These are phyloP conservation scores for Penicillium glabrum DNA, from an alignment of 2,329 filamentous ascomycete genomes.

Conservation along the genomic window DNA sequence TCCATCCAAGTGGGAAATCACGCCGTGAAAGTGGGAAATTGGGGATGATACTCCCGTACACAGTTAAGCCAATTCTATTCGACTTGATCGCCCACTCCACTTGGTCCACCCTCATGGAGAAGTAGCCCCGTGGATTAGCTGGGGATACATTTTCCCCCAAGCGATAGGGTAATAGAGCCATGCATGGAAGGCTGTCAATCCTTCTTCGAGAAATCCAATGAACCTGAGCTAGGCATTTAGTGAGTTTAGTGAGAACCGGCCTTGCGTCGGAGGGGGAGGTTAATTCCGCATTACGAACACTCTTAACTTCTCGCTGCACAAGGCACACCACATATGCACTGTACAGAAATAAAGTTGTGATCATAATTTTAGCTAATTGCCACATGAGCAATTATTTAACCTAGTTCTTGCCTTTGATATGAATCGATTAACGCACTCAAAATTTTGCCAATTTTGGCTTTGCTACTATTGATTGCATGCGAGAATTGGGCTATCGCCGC, in stretches of 20 bases:
- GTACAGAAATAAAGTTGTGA: not conserved
- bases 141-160: not conserved
- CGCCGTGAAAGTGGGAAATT: conserved; percentile 14
- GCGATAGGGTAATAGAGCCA: not conserved
- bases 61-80: not conserved
- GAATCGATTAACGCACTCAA: not conserved
- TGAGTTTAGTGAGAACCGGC: not conserved
- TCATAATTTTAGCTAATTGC: not conserved
- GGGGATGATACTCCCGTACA: not conserved
- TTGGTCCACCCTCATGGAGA: not conserved
- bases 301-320: not conserved
- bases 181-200: conserved; percentile 29
- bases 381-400: not conserved
- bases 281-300: not conserved
- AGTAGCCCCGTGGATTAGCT: not conserved
- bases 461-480: conserved; percentile 11
- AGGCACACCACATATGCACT: not conserved
- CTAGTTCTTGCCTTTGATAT: not conserved
- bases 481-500: not conserved
- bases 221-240: conserved; percentile 1
- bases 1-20: not conserved
- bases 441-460: conserved; percentile 7
- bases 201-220: conserved; percentile 18
- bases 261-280: not conserved
- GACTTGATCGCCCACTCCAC: not conserved